Conservation (phyloP, 345 rosid species). For the Hirschfeldia incana region DNA sequence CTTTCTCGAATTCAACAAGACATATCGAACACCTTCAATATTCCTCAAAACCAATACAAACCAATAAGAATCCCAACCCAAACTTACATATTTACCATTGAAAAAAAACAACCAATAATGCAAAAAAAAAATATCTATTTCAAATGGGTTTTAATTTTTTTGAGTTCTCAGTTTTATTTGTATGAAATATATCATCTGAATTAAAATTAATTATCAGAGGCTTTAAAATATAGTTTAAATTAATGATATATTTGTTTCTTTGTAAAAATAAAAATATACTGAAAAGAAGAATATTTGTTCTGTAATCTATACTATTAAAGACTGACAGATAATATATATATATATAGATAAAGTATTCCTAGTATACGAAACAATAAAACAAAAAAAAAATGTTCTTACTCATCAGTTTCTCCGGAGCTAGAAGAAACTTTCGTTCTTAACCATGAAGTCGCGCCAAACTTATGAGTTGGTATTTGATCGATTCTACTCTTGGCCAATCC, state of each 20-base stretch:
- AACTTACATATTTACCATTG: not conserved
- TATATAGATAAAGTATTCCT: not conserved
- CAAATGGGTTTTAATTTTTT: not conserved
- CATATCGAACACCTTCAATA: constrained; percentile 23
- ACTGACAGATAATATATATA: not conserved
- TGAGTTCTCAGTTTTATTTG: not conserved
- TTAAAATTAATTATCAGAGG: not conserved
- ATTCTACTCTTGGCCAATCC: constrained; percentile 25
- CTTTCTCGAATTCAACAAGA: not conserved
- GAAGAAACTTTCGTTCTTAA: not conserved
- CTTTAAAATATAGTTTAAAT: not conserved
- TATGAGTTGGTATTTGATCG: not conserved
- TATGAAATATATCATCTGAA: not conserved
- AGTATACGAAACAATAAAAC: not conserved
- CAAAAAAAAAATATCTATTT: not conserved
- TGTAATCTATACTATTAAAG: not conserved
- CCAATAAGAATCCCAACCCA: not conserved
- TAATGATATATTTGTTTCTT: not conserved
- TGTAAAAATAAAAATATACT: too few species aligned
- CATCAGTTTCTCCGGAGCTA: not conserved
- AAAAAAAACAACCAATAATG: not conserved
- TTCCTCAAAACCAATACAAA: not conserved
- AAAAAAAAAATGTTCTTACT: constrained; percentile 6
- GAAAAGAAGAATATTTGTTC: not conserved
- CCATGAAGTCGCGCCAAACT: not conserved